Conservation (phyloP, 1,284 basidiomycete species). For the Ustilago lituana region DNA sequence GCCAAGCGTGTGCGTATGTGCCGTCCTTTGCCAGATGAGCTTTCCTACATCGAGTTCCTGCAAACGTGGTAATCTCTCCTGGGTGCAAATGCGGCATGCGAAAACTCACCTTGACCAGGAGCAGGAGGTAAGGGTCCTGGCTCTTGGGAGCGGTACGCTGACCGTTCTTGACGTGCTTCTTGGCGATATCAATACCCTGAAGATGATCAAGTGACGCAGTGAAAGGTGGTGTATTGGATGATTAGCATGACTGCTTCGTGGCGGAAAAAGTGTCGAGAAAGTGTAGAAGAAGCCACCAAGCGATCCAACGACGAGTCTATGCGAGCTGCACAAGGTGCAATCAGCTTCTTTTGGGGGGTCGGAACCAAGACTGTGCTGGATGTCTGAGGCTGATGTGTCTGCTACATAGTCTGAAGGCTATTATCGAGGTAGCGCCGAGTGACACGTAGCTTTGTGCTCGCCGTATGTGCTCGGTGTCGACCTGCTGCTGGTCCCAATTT, state of each 20-base stretch:
- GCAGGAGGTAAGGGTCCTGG: constrained; percentile 97
- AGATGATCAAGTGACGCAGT: constrained; percentile 73
- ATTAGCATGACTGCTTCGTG: constrained; percentile 19
- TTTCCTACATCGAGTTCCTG: background rate
- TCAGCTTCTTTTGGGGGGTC: too few relatives aligned
- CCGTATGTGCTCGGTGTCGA: too few relatives aligned
- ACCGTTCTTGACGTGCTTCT: constrained; percentile 99
- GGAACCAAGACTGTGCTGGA: too few relatives aligned
- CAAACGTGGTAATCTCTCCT: background rate
- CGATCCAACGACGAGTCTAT: constrained; percentile 12
- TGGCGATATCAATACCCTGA: constrained; percentile 95
- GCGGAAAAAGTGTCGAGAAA: background rate
- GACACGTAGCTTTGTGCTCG: too few relatives aligned
- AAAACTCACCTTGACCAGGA: constrained; percentile 88
- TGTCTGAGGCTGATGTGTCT: too few relatives aligned
- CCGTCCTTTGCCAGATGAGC: too few relatives aligned
- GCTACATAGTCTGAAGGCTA: too few relatives aligned
- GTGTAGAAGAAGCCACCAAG: constrained; percentile 1
- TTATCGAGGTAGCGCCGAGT: too few relatives aligned
- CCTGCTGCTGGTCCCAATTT: too few relatives aligned
- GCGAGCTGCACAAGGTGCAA: too few relatives aligned
- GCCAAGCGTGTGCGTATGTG: too few relatives aligned
- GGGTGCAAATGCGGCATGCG: background rate
- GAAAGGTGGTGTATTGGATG: constrained; percentile 1
- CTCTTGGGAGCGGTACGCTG: constrained; percentile 93